Conservation (phyloP, 805 yeast genomes). For the Wickerhamomyces sydowiorum region DNA sequence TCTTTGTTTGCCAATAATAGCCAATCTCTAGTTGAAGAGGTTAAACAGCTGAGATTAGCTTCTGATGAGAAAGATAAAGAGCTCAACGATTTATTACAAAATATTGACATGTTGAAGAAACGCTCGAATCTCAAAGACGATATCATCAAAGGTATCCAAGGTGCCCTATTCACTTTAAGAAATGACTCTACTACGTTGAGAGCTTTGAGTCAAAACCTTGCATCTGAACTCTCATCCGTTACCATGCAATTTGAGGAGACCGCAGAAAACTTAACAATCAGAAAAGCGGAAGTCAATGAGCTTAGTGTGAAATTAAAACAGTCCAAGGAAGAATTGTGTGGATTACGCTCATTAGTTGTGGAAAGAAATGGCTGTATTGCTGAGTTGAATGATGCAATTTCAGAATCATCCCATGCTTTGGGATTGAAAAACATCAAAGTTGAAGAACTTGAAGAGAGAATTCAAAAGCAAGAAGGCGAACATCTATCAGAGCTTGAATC, state of each 20-base stretch:
- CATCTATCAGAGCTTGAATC: slow-evolving; percentile 31
- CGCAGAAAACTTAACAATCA: slow-evolving; percentile 14
- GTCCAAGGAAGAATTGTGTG: slow-evolving; percentile 4
- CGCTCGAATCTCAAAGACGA: slow-evolving; percentile 7
- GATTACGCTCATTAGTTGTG: slow-evolving; percentile 3
- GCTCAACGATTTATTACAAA: not conserved
- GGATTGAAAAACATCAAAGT: slow-evolving; percentile 17
- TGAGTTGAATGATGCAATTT: slow-evolving; percentile 2
- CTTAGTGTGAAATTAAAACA: slow-evolving; percentile 14
- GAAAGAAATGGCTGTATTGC: slow-evolving; percentile 7
- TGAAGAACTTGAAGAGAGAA: slow-evolving; percentile 23
- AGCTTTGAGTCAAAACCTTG: not conserved
- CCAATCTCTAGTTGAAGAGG: slow-evolving; percentile 6
- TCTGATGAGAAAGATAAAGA: not conserved
- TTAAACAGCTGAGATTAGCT: too few species aligned
- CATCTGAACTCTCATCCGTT: not conserved
- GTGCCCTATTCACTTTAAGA: slow-evolving; percentile 10
- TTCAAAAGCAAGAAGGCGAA: slow-evolving; percentile 30
- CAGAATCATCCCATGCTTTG: slow-evolving; percentile 2
- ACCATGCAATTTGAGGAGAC: slow-evolving; percentile 7
- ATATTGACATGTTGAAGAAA: not conserved
- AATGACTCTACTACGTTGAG: not conserved
- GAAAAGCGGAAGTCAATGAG: slow-evolving; percentile 24
- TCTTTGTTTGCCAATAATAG: not conserved
- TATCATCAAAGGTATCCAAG: slow-evolving; percentile 8